These are phyloP conservation scores for Plasmopara viticola DNA, from an alignment of 352 stramenopile genomes.

Conservation along the genomic window DNA sequence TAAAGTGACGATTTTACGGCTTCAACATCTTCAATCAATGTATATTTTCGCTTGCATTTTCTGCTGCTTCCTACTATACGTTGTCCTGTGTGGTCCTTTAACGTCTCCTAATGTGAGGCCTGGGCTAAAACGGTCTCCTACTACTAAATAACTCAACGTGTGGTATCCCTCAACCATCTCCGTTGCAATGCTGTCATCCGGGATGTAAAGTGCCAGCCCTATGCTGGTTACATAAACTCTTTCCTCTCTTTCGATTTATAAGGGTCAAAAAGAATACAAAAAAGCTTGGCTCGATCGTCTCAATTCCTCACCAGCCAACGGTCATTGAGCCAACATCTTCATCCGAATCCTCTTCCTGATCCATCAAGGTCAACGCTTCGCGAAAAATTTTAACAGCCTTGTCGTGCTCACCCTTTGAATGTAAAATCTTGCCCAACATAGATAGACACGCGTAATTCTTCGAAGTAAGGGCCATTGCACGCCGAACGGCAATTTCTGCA, in stretches of 20 bases:
- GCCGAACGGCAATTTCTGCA: constrained; percentile 57
- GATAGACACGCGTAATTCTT: constrained; percentile 67
- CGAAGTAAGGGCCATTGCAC: constrained; percentile 39
- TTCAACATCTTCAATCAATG: neutral
- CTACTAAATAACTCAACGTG: constrained; percentile 36
- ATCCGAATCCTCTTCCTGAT: constrained; percentile 58
- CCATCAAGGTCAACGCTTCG: constrained; percentile 64
- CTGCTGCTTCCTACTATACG: constrained; percentile 29
- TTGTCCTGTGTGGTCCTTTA: constrained; percentile 12
- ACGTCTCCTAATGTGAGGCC: constrained; percentile 8
- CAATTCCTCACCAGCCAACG: constrained; percentile 51
- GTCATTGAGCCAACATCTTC: constrained; percentile 76
- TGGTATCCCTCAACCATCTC: constrained; percentile 1
- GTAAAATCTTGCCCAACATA: constrained; percentile 77
- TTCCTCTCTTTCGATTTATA: constrained; percentile 6
- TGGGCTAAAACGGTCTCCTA: constrained; percentile 15
- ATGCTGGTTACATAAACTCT: constrained; percentile 10
- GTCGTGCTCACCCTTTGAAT: constrained; percentile 73
- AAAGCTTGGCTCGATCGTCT: neutral
- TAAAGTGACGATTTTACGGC: neutral
- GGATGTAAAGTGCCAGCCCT: constrained; percentile 12
- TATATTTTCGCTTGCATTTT: constrained; percentile 22
- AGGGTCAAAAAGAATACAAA: constrained; percentile 5
- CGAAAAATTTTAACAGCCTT: constrained; percentile 71
- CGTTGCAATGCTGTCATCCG: neutral